These are phyloP conservation scores for Albizia julibrissin DNA, from an alignment of 306 rosid genomes.

Conservation along the genomic window DNA sequence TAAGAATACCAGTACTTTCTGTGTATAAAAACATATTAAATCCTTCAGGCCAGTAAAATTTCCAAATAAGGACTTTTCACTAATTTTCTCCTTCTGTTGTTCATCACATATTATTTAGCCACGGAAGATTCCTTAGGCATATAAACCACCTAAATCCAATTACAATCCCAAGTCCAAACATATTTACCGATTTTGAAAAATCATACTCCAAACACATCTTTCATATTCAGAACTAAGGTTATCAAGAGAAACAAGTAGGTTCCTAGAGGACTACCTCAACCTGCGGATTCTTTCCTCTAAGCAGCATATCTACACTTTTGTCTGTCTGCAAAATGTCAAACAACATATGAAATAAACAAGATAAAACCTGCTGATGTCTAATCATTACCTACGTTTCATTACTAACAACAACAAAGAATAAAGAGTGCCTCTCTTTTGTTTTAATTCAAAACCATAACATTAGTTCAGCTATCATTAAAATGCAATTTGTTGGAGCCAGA, in stretches of 20 bases:
- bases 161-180: not conserved
- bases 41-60: no score
- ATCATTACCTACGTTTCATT: not conserved
- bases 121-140: not conserved
- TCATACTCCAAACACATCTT: not conserved
- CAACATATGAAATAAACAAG: slow-evolving; percentile 10
- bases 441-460: slow-evolving; percentile 8
- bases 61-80: no score
- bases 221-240: slow-evolving; percentile 3
- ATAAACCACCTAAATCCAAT: not conserved
- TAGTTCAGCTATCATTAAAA: not conserved
- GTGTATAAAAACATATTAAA: no score
- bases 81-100: not conserved
- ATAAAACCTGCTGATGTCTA: slow-evolving; percentile 11
- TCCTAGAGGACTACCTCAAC: slow-evolving; percentile 60
- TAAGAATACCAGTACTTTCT: no score
- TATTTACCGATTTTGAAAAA: no score
- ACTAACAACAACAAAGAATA: no score
- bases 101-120: not conserved
- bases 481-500: not conserved
- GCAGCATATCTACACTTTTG: slow-evolving; percentile 73
- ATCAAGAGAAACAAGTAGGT: slow-evolving; percentile 19
- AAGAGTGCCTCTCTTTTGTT: not conserved
- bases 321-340: slow-evolving; percentile 51
- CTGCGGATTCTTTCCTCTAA: slow-evolving; percentile 55